Base-by-base conservation (phyloP, 2,329 filamentous ascomycete genomes). In the Ophiostoma himal-ulmi region DNA sequence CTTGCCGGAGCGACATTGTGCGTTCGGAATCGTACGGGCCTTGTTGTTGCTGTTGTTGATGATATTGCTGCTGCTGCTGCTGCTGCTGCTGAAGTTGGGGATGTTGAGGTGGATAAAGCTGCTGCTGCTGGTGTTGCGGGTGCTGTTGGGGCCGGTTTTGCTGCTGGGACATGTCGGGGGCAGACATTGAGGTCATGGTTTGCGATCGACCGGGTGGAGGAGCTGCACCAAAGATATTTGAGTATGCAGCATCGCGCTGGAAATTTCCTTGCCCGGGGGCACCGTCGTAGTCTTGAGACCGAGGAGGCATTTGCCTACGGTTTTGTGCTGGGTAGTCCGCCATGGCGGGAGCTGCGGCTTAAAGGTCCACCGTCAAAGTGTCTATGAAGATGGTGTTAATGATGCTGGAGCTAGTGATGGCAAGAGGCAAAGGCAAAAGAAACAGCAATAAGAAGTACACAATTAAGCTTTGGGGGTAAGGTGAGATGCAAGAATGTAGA, bases 201-300 rank as follows among this genome's bases (percentile, higher is more conserved):
- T 97, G 94, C 71, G 94, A 96, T 79, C 95, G 90, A 71, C 94
- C 94, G 65, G 92, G 88, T 66, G 93, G 93, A 74, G 92, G 52
- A 7, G 22, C 86, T 74, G 89, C 89, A 75, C 94, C 95, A 79
- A 98, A 99, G 78, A 98, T 98, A 81, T 94, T 94, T 75, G 91
- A 93, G 80, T 96, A 99, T 74, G 94, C 95, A 75, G 93, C 92
- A 87, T 99, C 94, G 82, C 95, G 91, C 81, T 95, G 92, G 77
- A 84, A 84, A 77, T 85, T 84, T 74, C 83, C 82, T 70, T 82
- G 77, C 4, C 62, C 67, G 5, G 69, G 67, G 2, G 39, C 48
- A 34, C 80, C 78, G 71, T 84, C 83, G 83, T 86, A 84, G 75
- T 84, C 81, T 70, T 81, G 79, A 68, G 79, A 80, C 74, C 79